phyloP scores from a whole-genome alignment of 2,329 filamentous ascomycete species.

The Diaporthe sp. region DNA sequence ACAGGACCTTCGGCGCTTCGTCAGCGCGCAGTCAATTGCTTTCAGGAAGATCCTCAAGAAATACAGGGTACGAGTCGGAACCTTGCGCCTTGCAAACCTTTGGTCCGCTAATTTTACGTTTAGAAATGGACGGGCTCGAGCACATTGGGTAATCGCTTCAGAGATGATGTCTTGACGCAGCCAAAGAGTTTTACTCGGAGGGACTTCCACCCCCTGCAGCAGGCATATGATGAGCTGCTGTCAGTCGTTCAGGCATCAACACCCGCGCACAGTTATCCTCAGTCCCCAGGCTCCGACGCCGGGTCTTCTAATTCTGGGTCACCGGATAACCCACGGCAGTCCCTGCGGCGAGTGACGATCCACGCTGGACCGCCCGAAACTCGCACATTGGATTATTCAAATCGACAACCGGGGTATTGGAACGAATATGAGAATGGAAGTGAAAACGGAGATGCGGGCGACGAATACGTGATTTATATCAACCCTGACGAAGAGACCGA shows the following conservation, averaged over 20 bases:
- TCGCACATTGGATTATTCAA: slow-evolving; percentile 29
- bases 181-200: slow-evolving; percentile 80
- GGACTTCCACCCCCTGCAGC: slow-evolving; percentile 65
- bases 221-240: slow-evolving; percentile 63
- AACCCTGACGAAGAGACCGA: slow-evolving; percentile 75
- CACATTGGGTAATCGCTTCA: slow-evolving; percentile 75
- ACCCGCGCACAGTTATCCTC: slow-evolving; percentile 56
- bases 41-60: slow-evolving; percentile 90
- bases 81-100: neutral
- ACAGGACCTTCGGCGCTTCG: slow-evolving; percentile 77
- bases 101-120: neutral
- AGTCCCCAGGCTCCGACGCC: slow-evolving; percentile 53
- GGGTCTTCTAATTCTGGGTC: slow-evolving; percentile 42
- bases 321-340: slow-evolving; percentile 40
- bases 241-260: slow-evolving; percentile 60
- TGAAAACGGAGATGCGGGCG: slow-evolving; percentile 71
- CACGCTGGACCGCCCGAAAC: slow-evolving; percentile 41
- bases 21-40: slow-evolving; percentile 79
- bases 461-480: slow-evolving; percentile 80
- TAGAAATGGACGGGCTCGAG: slow-evolving; percentile 87
- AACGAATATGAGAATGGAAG: slow-evolving; percentile 90
- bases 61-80: slow-evolving; percentile 70
- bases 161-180: slow-evolving; percentile 73
- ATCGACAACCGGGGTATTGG: slow-evolving; percentile 72
- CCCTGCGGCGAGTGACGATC: slow-evolving; percentile 40